Percentiles rank a stretch among this genome's conserved stretches.
Evolutionary conservation across 805 yeast species (phyloP).

Genomic region (Myxozyma neglecta): DNA sequence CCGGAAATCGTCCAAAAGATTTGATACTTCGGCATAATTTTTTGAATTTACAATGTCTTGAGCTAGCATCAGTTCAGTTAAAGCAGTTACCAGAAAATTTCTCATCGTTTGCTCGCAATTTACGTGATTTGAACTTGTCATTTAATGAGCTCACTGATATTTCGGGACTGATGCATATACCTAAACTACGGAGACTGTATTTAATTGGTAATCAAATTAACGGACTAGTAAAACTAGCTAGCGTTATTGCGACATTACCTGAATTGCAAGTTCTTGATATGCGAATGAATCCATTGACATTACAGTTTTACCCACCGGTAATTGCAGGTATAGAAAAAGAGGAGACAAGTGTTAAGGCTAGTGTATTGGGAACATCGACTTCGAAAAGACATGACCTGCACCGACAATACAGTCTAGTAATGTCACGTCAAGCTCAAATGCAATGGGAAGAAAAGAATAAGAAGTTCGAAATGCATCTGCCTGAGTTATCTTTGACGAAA

Average conservation of each 20-base stretch:
- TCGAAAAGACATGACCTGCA: slow-evolving; percentile 11
- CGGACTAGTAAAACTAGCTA: slow-evolving; percentile 29
- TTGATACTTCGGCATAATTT: slow-evolving; percentile 34
- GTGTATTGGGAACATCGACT: neutral
- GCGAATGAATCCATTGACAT: slow-evolving; percentile 39
- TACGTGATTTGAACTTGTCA: slow-evolving; percentile 40
- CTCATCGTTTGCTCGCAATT: slow-evolving; percentile 34
- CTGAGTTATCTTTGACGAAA: slow-evolving; percentile 4
- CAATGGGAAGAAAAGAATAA: slow-evolving; percentile 21
- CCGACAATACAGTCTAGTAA: slow-evolving; percentile 19
- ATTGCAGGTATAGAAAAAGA: neutral
- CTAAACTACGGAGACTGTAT: slow-evolving; percentile 36
- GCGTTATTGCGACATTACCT: slow-evolving; percentile 27
- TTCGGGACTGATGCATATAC: slow-evolving; percentile 34
- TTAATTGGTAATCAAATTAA: slow-evolving; percentile 36
- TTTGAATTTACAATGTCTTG: slow-evolving; percentile 39
- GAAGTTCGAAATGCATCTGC: slow-evolving; percentile 16
- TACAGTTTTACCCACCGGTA: slow-evolving; percentile 33
- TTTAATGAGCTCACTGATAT: slow-evolving; percentile 37
- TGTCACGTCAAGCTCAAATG: slow-evolving; percentile 21
- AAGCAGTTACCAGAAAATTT: slow-evolving; percentile 35
- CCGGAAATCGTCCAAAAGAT: slow-evolving; percentile 40
- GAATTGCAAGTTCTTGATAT: slow-evolving; percentile 35
- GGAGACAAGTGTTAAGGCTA: neutral
- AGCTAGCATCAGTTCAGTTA: slow-evolving; percentile 36